Evolutionary conservation across 1,284 basidiomycete species (phyloP).

Genomic region (Volvariella volvacea): DNA sequence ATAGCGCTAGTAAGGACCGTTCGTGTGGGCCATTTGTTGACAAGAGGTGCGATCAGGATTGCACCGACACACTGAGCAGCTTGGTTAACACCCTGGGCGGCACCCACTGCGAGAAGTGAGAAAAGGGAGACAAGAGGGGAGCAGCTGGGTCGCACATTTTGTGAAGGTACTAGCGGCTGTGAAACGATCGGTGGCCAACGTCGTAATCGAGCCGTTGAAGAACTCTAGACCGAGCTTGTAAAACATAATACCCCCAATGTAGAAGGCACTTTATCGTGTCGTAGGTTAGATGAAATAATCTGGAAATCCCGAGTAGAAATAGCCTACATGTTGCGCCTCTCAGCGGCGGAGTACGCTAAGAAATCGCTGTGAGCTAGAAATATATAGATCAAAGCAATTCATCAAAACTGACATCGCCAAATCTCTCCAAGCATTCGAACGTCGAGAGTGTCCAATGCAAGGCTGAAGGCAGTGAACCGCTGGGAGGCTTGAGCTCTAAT

Average conservation of each 20-base stretch:
- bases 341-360: slow-evolving; percentile 16
- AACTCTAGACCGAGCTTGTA: slow-evolving; percentile 27
- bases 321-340: slow-evolving; percentile 23
- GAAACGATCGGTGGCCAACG: slow-evolving; percentile 25
- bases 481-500: neutral
- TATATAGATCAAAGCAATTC: neutral
- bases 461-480: neutral
- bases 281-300: neutral
- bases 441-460: neutral
- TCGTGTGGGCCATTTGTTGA: slow-evolving; percentile 24
- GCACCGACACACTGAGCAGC: slow-evolving; percentile 27
- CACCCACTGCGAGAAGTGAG: slow-evolving; percentile 14
- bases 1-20: slow-evolving; percentile 20
- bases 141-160: slow-evolving; percentile 16
- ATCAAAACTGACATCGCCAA: slow-evolving; percentile 17
- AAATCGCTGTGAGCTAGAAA: neutral
- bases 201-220: slow-evolving; percentile 26
- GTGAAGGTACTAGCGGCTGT: slow-evolving; percentile 17
- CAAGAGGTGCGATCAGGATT: slow-evolving; percentile 24
- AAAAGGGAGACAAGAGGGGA: neutral
- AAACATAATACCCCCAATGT: slow-evolving; percentile 24
- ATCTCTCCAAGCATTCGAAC: slow-evolving; percentile 9
- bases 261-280: slow-evolving; percentile 17
- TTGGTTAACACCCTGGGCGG: slow-evolving; percentile 24
- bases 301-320: neutral